These are phyloP conservation scores for Beauveria pseudobassiana DNA, from an alignment of 2,329 filamentous ascomycete genomes.

Conservation along the genomic window DNA sequence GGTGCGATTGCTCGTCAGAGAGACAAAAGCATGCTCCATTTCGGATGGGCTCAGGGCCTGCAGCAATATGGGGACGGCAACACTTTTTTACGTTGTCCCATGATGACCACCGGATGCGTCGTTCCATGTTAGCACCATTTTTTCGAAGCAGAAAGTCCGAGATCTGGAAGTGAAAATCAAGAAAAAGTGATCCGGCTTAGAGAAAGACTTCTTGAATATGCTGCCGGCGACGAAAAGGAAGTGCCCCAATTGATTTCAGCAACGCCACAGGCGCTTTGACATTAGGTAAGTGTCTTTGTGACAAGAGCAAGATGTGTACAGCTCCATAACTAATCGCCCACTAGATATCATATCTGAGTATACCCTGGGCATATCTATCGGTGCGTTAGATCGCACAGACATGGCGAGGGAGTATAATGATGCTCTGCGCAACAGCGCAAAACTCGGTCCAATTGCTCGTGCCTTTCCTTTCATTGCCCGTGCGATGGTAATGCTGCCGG, in stretches of 20 bases:
- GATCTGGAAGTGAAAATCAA: neutral
- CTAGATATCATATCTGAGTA: neutral
- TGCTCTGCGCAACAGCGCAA: neutral
- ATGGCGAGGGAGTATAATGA: neutral
- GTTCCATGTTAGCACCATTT: neutral
- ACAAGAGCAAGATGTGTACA: neutral
- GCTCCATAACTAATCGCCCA: neutral
- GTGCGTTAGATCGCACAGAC: neutral
- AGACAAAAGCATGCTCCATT: neutral
- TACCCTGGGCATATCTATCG: neutral
- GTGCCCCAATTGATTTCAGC: neutral
- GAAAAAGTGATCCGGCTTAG: neutral
- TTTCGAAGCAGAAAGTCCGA: neutral
- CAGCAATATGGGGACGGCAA: neutral
- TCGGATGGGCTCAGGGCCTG: neutral
- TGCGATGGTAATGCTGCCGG: neutral
- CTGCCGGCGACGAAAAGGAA: neutral
- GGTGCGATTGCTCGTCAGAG: neutral
- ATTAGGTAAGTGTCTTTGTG: neutral
- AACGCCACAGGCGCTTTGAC: neutral
- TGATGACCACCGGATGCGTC: neutral
- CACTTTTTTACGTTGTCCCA: neutral
- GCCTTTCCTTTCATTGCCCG: neutral
- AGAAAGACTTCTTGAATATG: neutral
- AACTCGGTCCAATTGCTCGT: neutral